Base-by-base conservation (phyloP, 2,329 filamentous ascomycete genomes). In the Metarhizium robertsii region DNA sequence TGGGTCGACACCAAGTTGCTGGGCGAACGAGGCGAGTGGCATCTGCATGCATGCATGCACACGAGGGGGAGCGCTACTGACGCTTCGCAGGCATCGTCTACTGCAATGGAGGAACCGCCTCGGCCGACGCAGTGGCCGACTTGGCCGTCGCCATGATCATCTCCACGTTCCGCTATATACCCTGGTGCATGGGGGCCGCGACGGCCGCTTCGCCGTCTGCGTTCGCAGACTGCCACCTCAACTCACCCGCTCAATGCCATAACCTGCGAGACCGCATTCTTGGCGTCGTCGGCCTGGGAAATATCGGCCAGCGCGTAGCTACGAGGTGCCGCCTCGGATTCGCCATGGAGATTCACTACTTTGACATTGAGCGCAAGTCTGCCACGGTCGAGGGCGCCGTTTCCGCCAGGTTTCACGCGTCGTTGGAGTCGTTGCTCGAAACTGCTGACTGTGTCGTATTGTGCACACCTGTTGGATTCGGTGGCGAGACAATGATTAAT, bases 111-210 rank as follows among this genome's bases (percentile, higher is more conserved):
- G 86, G 85, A 2, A 77, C 83, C 2, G 85, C 86, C 0, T 85
- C 85, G 40, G 84, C 84, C 6, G 87, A 90, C 63, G 82, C 86
- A 4, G 86, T 90, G 1, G 86, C 86, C 52, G 87, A 90, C 67
- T 82, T 87, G 58, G 82, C 85, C 18, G 75, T 88, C 45, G 84
- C 83, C 63, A 78, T 87, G 61, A 80, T 90, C 61, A 79, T 91
- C 52, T 79, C 80, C 8, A 83, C 81, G 14, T 90, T 89, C 72
- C 83, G 87, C 53, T 77, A 81, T 49, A 77, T 90, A 13, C 76
- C 81, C 1, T 88, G 85, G 80, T 85, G 79, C 59, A 77, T 81
- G 52, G 65, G 74, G 2, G 80, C 83, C 1, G 84, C 84, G 0
- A 67, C 76, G 3, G 64, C 73, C 0, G 59, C 65, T 0, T 61